These are phyloP conservation scores for Pittosporum tobira DNA, from an alignment of 129 eudicot species.

Conservation along the genomic window DNA sequence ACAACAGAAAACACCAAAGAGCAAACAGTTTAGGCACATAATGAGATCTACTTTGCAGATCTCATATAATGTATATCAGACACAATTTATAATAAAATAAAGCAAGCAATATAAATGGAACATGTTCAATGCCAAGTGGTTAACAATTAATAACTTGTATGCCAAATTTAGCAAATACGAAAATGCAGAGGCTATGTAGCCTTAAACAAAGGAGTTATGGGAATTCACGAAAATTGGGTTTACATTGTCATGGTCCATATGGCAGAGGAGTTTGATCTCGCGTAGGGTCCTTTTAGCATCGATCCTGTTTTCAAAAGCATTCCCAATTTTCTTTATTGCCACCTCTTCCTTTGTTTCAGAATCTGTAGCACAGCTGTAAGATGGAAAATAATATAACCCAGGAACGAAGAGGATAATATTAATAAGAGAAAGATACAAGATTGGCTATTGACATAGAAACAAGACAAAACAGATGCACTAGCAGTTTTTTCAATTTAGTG, in stretches of 20 bases:
- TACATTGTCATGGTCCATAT: slow-evolving; percentile 89
- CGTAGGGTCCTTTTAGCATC: slow-evolving; percentile 81
- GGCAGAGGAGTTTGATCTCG: slow-evolving; percentile 74
- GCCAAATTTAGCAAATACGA: too few species aligned
- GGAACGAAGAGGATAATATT: background rate
- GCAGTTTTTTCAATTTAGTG: too few species aligned
- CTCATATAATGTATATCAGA: too few species aligned
- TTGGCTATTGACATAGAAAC: background rate
- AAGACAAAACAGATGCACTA: too few species aligned
- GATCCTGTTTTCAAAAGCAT: slow-evolving; percentile 71
- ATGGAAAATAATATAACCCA: background rate
- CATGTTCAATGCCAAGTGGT: too few species aligned
- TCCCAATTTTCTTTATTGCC: slow-evolving; percentile 75
- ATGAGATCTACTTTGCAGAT: too few species aligned
- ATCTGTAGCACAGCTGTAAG: slow-evolving; percentile 48
- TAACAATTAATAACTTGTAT: too few species aligned
- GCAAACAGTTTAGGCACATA: too few species aligned
- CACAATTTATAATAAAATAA: too few species aligned
- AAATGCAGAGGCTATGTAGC: too few species aligned
- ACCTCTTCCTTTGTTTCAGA: slow-evolving; percentile 78
- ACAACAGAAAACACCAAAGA: background rate
- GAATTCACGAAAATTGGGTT: slow-evolving; percentile 2
- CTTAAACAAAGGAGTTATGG: too few species aligned
- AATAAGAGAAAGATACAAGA: background rate
- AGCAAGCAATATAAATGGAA: background rate